Conservation (phyloP, 352 stramenopile genomes). For the Globisporangium canariense region DNA sequence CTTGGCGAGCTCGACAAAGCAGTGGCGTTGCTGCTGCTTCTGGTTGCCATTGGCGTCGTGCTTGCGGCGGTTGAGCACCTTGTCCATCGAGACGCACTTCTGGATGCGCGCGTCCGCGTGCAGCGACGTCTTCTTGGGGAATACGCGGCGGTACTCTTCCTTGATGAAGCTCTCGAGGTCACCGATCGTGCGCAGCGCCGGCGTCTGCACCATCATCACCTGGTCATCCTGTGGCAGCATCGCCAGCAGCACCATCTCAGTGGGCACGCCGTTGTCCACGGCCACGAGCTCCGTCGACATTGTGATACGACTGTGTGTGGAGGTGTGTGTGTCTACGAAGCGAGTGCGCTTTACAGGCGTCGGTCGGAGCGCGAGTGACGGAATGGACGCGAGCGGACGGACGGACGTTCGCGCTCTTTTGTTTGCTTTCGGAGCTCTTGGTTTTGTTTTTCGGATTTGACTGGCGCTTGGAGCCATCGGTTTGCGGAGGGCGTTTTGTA, state of each 20-base stretch:
- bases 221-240: conserved; percentile 65
- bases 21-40: conserved; percentile 27
- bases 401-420: conserved; percentile 3
- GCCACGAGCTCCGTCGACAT: conserved; percentile 22
- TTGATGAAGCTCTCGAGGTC: conserved; percentile 65
- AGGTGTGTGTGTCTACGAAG: not conserved
- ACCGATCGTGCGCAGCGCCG: conserved; percentile 37
- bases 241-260: conserved; percentile 66
- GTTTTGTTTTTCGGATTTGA: conserved; percentile 1
- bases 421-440: not conserved
- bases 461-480: conserved; percentile 1
- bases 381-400: conserved; percentile 5
- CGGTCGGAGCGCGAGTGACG: not conserved
- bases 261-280: conserved; percentile 21
- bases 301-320: not conserved
- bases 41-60: conserved; percentile 14
- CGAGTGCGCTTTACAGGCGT: not conserved
- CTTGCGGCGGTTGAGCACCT: conserved; percentile 49
- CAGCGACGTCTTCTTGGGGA: conserved; percentile 44
- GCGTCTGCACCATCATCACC: conserved; percentile 65
- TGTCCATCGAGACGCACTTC: conserved; percentile 57
- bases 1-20: conserved; percentile 75
- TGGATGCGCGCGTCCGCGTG: conserved; percentile 58
- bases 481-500: not conserved
- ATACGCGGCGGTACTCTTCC: conserved; percentile 60